Conservation (phyloP, 202 grass and related monocot genomes). For the Musa balbisiana region DNA sequence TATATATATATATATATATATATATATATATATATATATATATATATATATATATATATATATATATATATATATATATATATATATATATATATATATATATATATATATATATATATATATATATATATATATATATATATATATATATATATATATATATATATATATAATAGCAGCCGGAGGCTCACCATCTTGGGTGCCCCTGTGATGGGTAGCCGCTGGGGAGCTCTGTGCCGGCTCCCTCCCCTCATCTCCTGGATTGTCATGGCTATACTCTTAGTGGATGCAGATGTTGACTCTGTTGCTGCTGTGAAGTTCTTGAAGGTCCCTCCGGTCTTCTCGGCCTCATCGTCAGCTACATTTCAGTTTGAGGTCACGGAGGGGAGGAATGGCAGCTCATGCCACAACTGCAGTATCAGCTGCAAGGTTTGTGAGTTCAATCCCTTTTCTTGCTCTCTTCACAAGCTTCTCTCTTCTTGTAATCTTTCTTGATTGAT, state of each 20-base stretch:
- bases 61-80: too few species aligned
- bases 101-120: too few species aligned
- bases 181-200: not conserved
- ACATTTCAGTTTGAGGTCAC: slow-evolving; percentile 38
- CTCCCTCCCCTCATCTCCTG: slow-evolving; percentile 2
- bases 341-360: slow-evolving; percentile 36
- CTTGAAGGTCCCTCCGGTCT: slow-evolving; percentile 25
- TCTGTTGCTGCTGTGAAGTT: slow-evolving; percentile 28
- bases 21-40: too few species aligned
- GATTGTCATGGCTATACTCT: not conserved
- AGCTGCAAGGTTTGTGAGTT: slow-evolving; percentile 45
- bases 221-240: slow-evolving; percentile 8
- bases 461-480: not conserved
- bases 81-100: too few species aligned
- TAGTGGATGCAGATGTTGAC: not conserved
- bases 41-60: too few species aligned
- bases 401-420: slow-evolving; percentile 33
- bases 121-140: too few species aligned
- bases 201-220: not conserved
- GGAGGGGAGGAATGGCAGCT: slow-evolving; percentile 18
- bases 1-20: too few species aligned
- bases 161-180: too few species aligned
- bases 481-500: not conserved
- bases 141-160: too few species aligned
- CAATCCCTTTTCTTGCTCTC: not conserved